Evolutionary conservation across 192 early-diverging fungal species (phyloP), one percentile per base, ranked within the genome.

Genomic region (Coemansia asiatica): DNA sequence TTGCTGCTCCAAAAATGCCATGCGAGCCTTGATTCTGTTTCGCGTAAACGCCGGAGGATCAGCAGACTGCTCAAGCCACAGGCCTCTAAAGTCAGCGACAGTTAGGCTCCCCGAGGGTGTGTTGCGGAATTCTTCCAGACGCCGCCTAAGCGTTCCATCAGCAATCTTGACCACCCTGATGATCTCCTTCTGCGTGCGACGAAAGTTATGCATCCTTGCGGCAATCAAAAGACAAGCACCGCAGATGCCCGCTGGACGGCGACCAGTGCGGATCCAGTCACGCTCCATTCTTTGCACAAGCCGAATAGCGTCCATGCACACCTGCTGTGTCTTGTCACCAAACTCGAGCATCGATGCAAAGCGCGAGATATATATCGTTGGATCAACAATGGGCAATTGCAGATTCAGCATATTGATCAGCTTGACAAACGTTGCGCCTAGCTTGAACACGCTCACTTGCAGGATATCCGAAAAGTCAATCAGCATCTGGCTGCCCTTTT

Each of bases 401-500:
- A 91, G 61, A 48, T 85, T 83, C 23, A 92, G 81, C 60, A 84
- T 78, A 22, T 85, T 82, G 10, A 90, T 85, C 8, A 98, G 83
- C 55, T 87, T 84, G 21, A 93, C 81, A 73, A 96, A 97, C 0
- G 90, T 91, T 0, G 88, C 74, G 36, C 96, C 96, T 21, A 98
- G 83, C 63, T 85, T 83, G 72, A 93, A 98, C 9, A 98, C 91
- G 83, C 93, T 95, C 10, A 83, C 80, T 60, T 89, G 86, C 47
- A 96, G 69, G 4, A 92, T 76, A 65, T 97, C 96, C 1, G 94
- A 87, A 64, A 98, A 97, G 64, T 98, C 96, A 48, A 98, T 98
- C 47, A 98, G 82, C 93, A 98, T 94, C 65, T 92, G 88, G 10
- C 89, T 85, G 6, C 85, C 90, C 65, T 90, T 91, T 66, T 96